phyloP scores from a whole-genome alignment of 2,329 filamentous ascomycete genomes.

The Penicillium fuscoglaucum region DNA sequence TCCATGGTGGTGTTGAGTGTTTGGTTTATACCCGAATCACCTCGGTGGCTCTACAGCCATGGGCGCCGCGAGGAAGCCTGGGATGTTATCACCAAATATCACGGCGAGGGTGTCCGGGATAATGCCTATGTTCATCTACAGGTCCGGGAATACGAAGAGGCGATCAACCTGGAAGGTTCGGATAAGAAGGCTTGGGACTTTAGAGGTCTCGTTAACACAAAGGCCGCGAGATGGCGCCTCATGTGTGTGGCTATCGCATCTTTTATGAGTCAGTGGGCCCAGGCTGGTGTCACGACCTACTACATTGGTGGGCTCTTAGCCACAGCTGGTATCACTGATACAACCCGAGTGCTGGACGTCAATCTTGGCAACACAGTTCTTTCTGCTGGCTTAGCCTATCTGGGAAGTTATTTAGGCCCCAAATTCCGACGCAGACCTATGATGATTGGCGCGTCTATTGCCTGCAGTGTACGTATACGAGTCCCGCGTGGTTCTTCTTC shows the following conservation, averaged over 20 bases:
- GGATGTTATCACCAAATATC: constrained; percentile 58
- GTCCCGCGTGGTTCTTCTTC: background rate
- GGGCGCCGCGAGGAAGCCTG: constrained; percentile 59
- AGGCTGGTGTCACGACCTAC: constrained; percentile 49
- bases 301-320: constrained; percentile 56
- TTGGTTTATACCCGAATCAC: constrained; percentile 59
- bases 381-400: constrained; percentile 45
- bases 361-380: constrained; percentile 56
- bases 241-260: constrained; percentile 53
- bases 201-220: constrained; percentile 1
- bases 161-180: constrained; percentile 31
- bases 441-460: constrained; percentile 30
- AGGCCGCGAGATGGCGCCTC: constrained; percentile 50
- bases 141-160: constrained; percentile 36
- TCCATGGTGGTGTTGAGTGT: constrained; percentile 51
- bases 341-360: constrained; percentile 55
- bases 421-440: constrained; percentile 60
- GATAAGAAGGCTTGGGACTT: constrained; percentile 59
- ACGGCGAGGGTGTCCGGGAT: constrained; percentile 50
- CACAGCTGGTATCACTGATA: constrained; percentile 52
- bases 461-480: constrained; percentile 1
- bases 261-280: constrained; percentile 52
- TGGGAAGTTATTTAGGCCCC: constrained; percentile 59
- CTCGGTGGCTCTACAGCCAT: constrained; percentile 61
- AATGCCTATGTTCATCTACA: constrained; percentile 34